phyloP scores from a whole-genome alignment of 2,329 filamentous ascomycete species.

The Calonectria pteridis region DNA sequence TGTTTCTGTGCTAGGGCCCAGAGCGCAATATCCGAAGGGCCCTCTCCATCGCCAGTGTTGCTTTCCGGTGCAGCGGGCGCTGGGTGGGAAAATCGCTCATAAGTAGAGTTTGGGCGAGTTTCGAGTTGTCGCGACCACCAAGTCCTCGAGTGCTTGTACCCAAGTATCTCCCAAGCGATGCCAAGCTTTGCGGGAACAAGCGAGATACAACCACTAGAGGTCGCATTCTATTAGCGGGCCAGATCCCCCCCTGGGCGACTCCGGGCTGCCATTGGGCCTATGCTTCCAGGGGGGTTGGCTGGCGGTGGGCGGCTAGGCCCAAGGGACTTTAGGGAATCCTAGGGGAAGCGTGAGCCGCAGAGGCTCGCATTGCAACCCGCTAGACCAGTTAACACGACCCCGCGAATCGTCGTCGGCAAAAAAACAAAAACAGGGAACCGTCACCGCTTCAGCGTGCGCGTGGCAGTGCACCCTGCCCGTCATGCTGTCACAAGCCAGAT shows the following conservation, averaged over 20 bases:
- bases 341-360: slow-evolving; percentile 22
- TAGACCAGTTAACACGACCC: neutral
- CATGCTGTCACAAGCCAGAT: slow-evolving; percentile 15
- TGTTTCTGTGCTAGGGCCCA: neutral
- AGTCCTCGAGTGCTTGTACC: slow-evolving; percentile 27
- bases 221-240: slow-evolving; percentile 27
- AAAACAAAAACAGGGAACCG: slow-evolving; percentile 5
- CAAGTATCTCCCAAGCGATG: slow-evolving; percentile 27
- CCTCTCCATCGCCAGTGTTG: neutral
- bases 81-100: slow-evolving; percentile 35
- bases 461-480: slow-evolving; percentile 6
- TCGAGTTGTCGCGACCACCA: slow-evolving; percentile 26
- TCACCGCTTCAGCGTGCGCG: slow-evolving; percentile 7
- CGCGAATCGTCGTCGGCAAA: neutral
- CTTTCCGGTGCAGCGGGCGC: slow-evolving; percentile 26
- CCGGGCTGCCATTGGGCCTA: slow-evolving; percentile 12
- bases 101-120: slow-evolving; percentile 22
- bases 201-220: slow-evolving; percentile 35
- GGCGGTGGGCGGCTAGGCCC: slow-evolving; percentile 10
- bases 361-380: slow-evolving; percentile 5
- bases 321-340: neutral
- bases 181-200: slow-evolving; percentile 34
- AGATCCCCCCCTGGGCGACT: neutral
- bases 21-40: slow-evolving; percentile 28
- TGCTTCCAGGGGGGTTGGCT: slow-evolving; percentile 11